Evolutionary conservation across 805 yeast species (phyloP), one percentile per base, ranked within the genome.

Genomic region (Candida ponderosae): DNA sequence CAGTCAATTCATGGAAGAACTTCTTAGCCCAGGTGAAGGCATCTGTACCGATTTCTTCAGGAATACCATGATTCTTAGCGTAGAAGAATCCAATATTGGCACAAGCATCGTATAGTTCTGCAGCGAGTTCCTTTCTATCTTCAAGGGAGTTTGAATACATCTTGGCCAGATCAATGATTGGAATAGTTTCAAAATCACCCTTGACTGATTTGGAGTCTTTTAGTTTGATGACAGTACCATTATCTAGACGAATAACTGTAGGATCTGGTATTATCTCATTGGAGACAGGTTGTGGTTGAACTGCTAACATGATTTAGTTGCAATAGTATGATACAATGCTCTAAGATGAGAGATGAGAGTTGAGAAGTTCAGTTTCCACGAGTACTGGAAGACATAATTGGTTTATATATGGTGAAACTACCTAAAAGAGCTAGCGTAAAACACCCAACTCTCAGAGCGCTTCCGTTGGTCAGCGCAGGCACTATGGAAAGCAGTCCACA

Each of bases 51-150:
- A 37, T 33, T 2, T 43, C 43, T 28, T 54, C 47, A 24, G 60
- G 50, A 29, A 59, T 45, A 9, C 43, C 47, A 36, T 59, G 62
- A 41, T 57, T 54, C 35, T 49, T 44, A 27, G 54, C 41, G 36
- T 56, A 56, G 46, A 59, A 52, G 39, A 59, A 59, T 3, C 62
- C 63, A 18, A 56, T 53, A 26, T 51, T 47, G 15, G 47, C 41
- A 24, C 44, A 48, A 16, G 47, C 56, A 5, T 44, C 39, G 16
- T 42, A 44, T n/a, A 54, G 36, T 32, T 46, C 40, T 27, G 32
- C 33, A 3, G 56, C 59, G 15, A 53, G 35, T 18, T 37, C 40
- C 20, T 29, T 34, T 18, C 53, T 38, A 18, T 39, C 46, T 17
- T 40, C 44, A 2, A 41, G n/a, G 18, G 39, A 33, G 8, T 35